Conservation (phyloP, 129 eudicot genomes). For the Escallonia herrerae region DNA sequence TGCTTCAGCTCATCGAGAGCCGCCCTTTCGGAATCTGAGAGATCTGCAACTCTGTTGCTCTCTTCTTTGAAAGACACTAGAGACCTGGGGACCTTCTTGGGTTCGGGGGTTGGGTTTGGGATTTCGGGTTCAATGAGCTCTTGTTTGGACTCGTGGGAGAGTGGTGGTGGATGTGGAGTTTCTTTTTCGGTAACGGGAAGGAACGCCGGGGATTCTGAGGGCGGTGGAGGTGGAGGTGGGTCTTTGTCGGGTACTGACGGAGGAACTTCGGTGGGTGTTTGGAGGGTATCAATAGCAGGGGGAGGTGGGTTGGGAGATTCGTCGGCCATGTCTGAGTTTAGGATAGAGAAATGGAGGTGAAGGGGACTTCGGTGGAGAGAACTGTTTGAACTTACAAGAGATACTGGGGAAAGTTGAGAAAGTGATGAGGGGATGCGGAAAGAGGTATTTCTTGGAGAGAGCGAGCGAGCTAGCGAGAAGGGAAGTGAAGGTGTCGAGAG, state of each 20-base stretch:
- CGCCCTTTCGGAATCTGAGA: constrained; percentile 30
- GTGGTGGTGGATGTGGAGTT: constrained; percentile 14
- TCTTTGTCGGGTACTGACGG: neutral
- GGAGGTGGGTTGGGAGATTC: neutral
- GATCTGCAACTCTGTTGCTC: constrained; percentile 41
- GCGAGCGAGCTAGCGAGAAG: too few species aligned
- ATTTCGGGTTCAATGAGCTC: constrained; percentile 24
- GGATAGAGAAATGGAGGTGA: too few species aligned
- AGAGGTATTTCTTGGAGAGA: too few species aligned
- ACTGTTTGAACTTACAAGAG: too few species aligned
- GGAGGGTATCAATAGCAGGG: neutral
- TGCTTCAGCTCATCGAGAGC: constrained; percentile 39
- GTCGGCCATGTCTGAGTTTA: neutral
- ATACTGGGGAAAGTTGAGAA: too few species aligned
- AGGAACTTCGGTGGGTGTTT: neutral
- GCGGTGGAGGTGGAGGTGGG: constrained; percentile 8
- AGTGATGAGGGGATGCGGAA: too few species aligned
- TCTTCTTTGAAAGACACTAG: constrained; percentile 56
- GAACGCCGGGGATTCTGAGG: neutral
- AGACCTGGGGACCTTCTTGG: constrained; percentile 24
- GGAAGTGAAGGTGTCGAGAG: too few species aligned
- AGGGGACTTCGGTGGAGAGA: too few species aligned
- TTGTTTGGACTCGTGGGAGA: constrained; percentile 1
- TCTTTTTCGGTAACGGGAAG: constrained; percentile 9
- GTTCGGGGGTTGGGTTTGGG: constrained; percentile 5